A percentile compares a stretch with the other conserved stretches of the same genome.
Evolutionary conservation across 371 early-diverging fungal genomes (phyloP).

Genomic region (Rhizopus delemar): DNA sequence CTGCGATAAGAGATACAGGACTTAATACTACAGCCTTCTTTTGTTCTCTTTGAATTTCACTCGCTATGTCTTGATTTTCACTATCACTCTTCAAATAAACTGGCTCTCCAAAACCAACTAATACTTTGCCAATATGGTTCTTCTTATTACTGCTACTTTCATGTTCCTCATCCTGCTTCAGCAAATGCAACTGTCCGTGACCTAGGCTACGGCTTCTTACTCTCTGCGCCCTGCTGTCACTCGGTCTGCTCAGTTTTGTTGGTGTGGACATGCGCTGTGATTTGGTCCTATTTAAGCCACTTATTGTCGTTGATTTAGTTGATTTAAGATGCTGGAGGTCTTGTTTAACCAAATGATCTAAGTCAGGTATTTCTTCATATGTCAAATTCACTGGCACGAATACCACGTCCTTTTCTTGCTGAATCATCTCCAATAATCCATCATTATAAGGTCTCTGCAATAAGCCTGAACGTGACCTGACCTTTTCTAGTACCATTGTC

Average conservation of each 20-base stretch:
- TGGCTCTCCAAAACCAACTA: slow-evolving; percentile 21
- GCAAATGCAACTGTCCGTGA: slow-evolving; percentile 8
- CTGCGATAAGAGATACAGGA: slow-evolving; percentile 29
- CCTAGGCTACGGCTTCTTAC: slow-evolving; percentile 29
- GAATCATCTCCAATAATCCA: slow-evolving; percentile 28
- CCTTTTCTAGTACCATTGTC: slow-evolving; percentile 26
- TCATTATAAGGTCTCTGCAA: slow-evolving; percentile 25
- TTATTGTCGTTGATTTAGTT: background rate
- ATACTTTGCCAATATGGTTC: slow-evolving; percentile 18
- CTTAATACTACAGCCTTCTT: slow-evolving; percentile 20
- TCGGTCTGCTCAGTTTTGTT: slow-evolving; percentile 23
- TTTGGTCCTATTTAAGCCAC: background rate
- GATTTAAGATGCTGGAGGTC: slow-evolving; percentile 13
- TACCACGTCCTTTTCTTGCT: slow-evolving; percentile 11
- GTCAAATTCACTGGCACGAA: slow-evolving; percentile 34
- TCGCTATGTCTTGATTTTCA: slow-evolving; percentile 8
- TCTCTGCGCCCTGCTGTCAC: slow-evolving; percentile 27
- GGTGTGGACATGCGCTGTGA: slow-evolving; percentile 28
- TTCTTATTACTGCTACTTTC: background rate
- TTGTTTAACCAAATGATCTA: slow-evolving; percentile 21
- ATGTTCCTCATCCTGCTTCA: slow-evolving; percentile 11
- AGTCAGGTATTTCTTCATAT: slow-evolving; percentile 34
- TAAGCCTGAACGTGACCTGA: slow-evolving; percentile 29
- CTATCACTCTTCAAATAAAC: background rate
- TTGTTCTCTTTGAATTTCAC: slow-evolving; percentile 25